Base-by-base conservation (phyloP, 2,329 filamentous ascomycete genomes). In the Calonectria naviculata region DNA sequence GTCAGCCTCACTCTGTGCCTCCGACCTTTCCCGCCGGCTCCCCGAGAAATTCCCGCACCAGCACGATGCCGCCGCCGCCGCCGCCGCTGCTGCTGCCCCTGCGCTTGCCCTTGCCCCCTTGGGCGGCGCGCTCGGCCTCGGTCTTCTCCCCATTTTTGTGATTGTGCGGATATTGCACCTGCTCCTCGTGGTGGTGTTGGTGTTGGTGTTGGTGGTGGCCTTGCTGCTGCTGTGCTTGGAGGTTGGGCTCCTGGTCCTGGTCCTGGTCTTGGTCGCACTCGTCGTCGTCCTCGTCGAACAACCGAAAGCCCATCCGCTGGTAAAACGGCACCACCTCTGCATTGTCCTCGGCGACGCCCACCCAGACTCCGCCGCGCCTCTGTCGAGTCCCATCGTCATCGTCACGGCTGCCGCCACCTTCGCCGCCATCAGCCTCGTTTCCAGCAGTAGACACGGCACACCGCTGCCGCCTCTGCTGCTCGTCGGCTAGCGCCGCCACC, bases 281-380 rank as follows among this genome's bases (percentile, higher is more conserved):
- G 31, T 68, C 64, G 47, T 8, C 26, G 79, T 83, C 42, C 83
- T 82, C 49, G 80, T 80, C 28, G 80, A 83, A 49, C 79, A 86
- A 76, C 68, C 80, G 79, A 70, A 88, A 88, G 41, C 85, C 87
- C 70, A 85, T 73, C 78, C 78, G 84, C 78, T 87, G 83, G 73
- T 88, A 88, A 74, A 88, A 88, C 52, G 78, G 74, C 49, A 89
- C 83, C 17, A 88, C 87, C 79, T 85, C 84, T 7, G 73, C 80
- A 75, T 88, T 88, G 77, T 88, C 87, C 29, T 78, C 82, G 15
- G 82, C 81, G 9, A 88, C 80, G 4, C 85, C 85, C 36, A 88
- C 81, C 71, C 84, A 84, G 24, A 86, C 80, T 3, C 86, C 86
- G 72, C 74, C 80, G 10, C 17, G 8, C 19, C 17, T 21, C 67